phyloP scores from a whole-genome alignment of 2,329 filamentous ascomycete species.

The Paecilomyces fulvus region DNA sequence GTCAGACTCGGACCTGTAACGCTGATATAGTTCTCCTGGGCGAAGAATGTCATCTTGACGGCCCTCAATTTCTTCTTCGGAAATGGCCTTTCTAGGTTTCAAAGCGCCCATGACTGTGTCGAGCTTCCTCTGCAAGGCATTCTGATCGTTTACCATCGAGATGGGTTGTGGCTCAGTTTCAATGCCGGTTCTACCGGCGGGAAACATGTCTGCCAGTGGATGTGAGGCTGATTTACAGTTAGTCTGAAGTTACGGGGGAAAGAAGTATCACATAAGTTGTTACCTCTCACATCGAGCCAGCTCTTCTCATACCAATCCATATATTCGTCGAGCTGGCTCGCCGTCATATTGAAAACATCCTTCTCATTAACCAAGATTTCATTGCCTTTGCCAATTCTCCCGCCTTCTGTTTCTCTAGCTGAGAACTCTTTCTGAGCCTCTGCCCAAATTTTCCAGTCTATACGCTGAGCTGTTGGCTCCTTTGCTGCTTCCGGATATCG shows the following conservation, averaged over 20 bases:
- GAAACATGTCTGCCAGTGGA: constrained; percentile 36
- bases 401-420: constrained; percentile 19
- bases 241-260: neutral
- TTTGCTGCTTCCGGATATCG: constrained; percentile 42
- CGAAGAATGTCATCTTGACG: constrained; percentile 24
- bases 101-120: constrained; percentile 36
- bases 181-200: constrained; percentile 17
- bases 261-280: neutral
- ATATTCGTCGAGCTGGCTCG: constrained; percentile 61
- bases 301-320: constrained; percentile 69
- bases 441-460: constrained; percentile 70
- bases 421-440: constrained; percentile 38
- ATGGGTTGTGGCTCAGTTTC: constrained; percentile 7
- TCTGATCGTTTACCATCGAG: constrained; percentile 12
- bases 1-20: constrained; percentile 41
- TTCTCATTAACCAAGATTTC: constrained; percentile 51
- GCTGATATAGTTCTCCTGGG: constrained; percentile 44
- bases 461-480: constrained; percentile 50
- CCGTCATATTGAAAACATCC: constrained; percentile 55
- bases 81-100: constrained; percentile 29
- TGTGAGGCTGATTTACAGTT: constrained; percentile 13
- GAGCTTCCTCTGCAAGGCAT: constrained; percentile 30
- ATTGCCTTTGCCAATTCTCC: constrained; percentile 36
- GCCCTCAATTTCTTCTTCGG: constrained; percentile 21
- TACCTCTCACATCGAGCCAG: constrained; percentile 39